These are phyloP conservation scores for Babesia ovis DNA, from an alignment of 169 alveolate genomes.

Conservation along the genomic window DNA sequence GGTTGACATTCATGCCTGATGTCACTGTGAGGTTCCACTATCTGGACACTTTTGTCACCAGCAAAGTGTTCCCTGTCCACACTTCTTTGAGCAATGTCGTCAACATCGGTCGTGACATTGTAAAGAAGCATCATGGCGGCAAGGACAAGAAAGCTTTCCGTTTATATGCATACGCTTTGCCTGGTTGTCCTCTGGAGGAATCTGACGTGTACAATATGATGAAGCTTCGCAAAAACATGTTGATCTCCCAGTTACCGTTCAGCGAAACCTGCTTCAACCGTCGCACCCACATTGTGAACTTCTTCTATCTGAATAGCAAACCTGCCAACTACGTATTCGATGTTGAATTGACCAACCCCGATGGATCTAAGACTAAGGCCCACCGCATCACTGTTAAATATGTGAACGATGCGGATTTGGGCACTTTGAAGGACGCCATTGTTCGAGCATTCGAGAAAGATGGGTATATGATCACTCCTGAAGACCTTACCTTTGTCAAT, in stretches of 20 bases:
- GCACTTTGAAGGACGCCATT: constrained; percentile 49
- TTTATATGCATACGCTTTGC: constrained; percentile 56
- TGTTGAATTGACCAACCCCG: constrained; percentile 58
- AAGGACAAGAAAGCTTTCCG: constrained; percentile 35
- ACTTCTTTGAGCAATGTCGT: constrained; percentile 8
- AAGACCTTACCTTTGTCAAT: constrained; percentile 51
- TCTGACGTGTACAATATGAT: constrained; percentile 26
- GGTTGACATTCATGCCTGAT: constrained; percentile 55
- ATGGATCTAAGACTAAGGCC: constrained; percentile 15
- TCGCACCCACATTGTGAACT: constrained; percentile 39
- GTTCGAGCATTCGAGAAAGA: constrained; percentile 37
- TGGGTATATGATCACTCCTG: constrained; percentile 54
- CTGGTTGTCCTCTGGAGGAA: constrained; percentile 61
- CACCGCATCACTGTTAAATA: constrained; percentile 49
- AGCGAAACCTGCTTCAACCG: constrained; percentile 54
- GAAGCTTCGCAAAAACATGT: constrained; percentile 15
- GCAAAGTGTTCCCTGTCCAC: constrained; percentile 37
- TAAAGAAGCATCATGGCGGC: constrained; percentile 19
- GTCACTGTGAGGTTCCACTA: constrained; percentile 46
- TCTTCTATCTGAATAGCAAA: constrained; percentile 54
- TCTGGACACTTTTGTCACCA: constrained; percentile 28
- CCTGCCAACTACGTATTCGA: constrained; percentile 50
- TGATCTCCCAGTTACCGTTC: constrained; percentile 43
- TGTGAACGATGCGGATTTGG: constrained; percentile 29
- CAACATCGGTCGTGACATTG: constrained; percentile 20